phyloP scores from a whole-genome alignment of 306 rosid species.

The Ormosia semicastrata region DNA sequence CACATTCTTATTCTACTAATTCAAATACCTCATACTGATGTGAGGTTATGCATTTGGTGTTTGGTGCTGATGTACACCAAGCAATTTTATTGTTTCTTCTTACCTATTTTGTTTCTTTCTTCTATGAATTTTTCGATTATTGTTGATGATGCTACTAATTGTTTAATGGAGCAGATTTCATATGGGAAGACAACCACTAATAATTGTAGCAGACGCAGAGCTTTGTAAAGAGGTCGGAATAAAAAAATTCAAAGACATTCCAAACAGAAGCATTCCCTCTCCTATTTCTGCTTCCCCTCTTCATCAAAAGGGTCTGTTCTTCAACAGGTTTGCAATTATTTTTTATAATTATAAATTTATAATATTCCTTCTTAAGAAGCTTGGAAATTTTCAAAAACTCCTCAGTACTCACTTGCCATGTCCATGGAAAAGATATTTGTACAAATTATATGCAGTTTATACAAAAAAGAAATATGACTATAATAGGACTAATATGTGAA shows the following conservation, averaged over 20 bases:
- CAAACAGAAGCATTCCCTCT: slow-evolving; percentile 87
- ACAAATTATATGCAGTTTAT: too few species aligned
- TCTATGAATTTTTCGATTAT: too few species aligned
- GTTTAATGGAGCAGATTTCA: slow-evolving; percentile 66
- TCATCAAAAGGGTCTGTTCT: slow-evolving; percentile 94
- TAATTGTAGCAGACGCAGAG: slow-evolving; percentile 85
- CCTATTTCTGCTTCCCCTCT: slow-evolving; percentile 89
- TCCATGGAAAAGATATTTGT: too few species aligned
- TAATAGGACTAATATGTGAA: too few species aligned
- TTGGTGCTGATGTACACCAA: too few species aligned
- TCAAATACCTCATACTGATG: too few species aligned
- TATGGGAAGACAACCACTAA: slow-evolving; percentile 87
- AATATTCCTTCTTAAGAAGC: neutral
- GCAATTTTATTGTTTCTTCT: too few species aligned
- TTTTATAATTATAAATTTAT: neutral
- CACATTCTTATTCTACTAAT: too few species aligned
- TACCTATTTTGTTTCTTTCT: too few species aligned
- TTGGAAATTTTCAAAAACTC: neutral
- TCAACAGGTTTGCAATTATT: slow-evolving; percentile 52
- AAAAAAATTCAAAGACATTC: slow-evolving; percentile 71
- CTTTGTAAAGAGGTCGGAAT: slow-evolving; percentile 86
- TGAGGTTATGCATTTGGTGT: too few species aligned
- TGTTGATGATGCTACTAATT: neutral
- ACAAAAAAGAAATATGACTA: too few species aligned
- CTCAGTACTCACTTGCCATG: too few species aligned